Conservation (phyloP, 495 filamentous ascomycete genomes). For the Antarctomyces pellizariae region DNA sequence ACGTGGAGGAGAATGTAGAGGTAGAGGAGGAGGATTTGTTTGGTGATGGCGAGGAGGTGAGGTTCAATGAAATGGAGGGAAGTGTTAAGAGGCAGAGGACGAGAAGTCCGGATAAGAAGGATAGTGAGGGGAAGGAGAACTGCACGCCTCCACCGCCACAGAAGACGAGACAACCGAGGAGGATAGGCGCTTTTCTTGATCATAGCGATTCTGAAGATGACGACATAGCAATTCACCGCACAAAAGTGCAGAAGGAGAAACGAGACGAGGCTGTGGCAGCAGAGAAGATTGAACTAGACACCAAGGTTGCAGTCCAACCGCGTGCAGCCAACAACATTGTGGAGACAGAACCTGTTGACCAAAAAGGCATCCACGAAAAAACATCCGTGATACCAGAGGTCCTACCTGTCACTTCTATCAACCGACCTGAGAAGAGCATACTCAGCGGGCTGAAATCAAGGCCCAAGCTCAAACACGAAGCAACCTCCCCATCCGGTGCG, state of each 20-base stretch:
- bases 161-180: conserved; percentile 19
- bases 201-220: conserved; percentile 12
- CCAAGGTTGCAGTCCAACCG: conserved; percentile 1
- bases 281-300: conserved; percentile 3
- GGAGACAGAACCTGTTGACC: conserved; percentile 3
- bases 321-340: conserved; percentile 4
- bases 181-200: conserved; percentile 13
- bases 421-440: too few species aligned
- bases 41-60: conserved; percentile 19
- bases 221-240: conserved; percentile 3
- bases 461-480: too few species aligned
- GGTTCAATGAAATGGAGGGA: conserved; percentile 27
- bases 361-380: conserved; percentile 5
- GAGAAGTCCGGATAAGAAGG: conserved; percentile 3
- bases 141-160: conserved; percentile 5
- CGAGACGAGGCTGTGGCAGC: conserved; percentile 1
- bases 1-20: conserved; percentile 8
- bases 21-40: conserved; percentile 17
- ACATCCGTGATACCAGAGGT: conserved; percentile 3
- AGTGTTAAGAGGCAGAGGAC: conserved; percentile 24
- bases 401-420: conserved; percentile 2
- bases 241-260: neutral
- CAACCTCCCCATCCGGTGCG: too few species aligned
- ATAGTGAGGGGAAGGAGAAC: neutral
- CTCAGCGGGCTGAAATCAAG: too few species aligned